phyloP scores from a whole-genome alignment of 805 yeast genomes.

The Wickerhamiella spandovensis region DNA sequence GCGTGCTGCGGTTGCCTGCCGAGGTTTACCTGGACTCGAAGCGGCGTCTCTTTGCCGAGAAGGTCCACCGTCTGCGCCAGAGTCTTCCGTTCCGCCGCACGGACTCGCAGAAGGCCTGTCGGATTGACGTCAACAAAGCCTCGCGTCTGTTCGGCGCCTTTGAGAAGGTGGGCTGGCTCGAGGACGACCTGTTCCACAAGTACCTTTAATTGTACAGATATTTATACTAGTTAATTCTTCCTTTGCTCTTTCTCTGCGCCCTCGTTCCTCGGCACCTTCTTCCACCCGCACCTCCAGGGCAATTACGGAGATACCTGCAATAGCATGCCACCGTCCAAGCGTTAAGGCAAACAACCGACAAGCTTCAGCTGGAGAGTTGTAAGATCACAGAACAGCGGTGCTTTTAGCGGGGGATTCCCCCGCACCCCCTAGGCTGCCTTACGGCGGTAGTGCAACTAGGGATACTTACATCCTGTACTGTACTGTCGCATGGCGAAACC shows the following conservation, averaged over 20 bases:
- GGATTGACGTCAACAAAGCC: slow-evolving; percentile 94
- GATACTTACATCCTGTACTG: no score
- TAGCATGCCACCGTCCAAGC: no score
- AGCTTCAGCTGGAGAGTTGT: no score
- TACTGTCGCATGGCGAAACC: no score
- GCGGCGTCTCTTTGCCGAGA: slow-evolving; percentile 77
- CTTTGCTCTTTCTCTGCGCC: neutral
- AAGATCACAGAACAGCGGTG: no score
- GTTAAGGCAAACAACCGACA: no score
- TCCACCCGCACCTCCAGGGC: no score
- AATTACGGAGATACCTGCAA: no score
- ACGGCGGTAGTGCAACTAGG: no score
- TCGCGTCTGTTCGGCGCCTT: slow-evolving; percentile 80
- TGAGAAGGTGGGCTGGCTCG: slow-evolving; percentile 85
- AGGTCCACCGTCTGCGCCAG: slow-evolving; percentile 57
- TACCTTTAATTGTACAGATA: slow-evolving; percentile 21
- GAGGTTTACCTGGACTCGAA: slow-evolving; percentile 66
- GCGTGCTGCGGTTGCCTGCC: slow-evolving; percentile 78
- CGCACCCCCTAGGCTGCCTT: no score
- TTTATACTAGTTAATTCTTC: neutral
- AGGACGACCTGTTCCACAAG: slow-evolving; percentile 53
- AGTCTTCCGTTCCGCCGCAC: slow-evolving; percentile 85
- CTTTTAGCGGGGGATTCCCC: no score
- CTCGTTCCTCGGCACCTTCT: no score
- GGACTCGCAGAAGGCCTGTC: slow-evolving; percentile 95